Conservation (phyloP, 208 protist species). For the Trypanosoma rangeli region DNA sequence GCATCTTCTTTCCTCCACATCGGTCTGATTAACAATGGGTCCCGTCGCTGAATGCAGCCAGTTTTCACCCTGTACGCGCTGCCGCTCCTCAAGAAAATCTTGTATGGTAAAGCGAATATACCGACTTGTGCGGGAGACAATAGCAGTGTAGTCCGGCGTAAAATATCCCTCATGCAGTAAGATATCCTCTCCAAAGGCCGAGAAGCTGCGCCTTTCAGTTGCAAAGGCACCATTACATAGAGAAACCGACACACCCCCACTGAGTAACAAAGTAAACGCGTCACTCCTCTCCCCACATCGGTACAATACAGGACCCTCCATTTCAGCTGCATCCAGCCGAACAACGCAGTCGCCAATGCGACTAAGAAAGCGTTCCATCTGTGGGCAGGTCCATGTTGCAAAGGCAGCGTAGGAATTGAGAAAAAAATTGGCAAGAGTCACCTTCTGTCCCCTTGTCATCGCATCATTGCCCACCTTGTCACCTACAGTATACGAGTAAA, state of each 20-base stretch:
- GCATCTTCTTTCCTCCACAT: slow-evolving; percentile 1
- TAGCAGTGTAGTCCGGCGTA: slow-evolving; percentile 69
- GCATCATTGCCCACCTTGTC: not conserved
- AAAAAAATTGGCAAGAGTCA: slow-evolving; percentile 63
- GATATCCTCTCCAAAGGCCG: slow-evolving; percentile 50
- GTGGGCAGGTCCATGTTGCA: slow-evolving; percentile 52
- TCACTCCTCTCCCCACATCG: slow-evolving; percentile 28
- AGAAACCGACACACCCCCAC: slow-evolving; percentile 49
- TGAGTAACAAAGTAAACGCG: slow-evolving; percentile 68
- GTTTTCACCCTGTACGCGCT: not conserved
- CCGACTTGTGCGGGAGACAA: slow-evolving; percentile 48
- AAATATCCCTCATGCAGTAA: slow-evolving; percentile 36
- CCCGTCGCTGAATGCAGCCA: not conserved
- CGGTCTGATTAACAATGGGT: not conserved
- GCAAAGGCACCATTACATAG: slow-evolving; percentile 35
- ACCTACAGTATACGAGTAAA: slow-evolving; percentile 61
- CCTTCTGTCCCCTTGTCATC: slow-evolving; percentile 65
- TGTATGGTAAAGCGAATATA: slow-evolving; percentile 50
- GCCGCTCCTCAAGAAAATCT: slow-evolving; percentile 36
- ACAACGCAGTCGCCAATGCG: slow-evolving; percentile 50
- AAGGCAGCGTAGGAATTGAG: slow-evolving; percentile 56
- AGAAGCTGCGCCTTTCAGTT: slow-evolving; percentile 71
- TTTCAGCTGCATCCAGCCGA: slow-evolving; percentile 1
- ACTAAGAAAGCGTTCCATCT: slow-evolving; percentile 64
- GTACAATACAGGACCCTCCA: slow-evolving; percentile 42